Conservation (phyloP, 345 rosid species). For the Noccaea caerulescens region DNA sequence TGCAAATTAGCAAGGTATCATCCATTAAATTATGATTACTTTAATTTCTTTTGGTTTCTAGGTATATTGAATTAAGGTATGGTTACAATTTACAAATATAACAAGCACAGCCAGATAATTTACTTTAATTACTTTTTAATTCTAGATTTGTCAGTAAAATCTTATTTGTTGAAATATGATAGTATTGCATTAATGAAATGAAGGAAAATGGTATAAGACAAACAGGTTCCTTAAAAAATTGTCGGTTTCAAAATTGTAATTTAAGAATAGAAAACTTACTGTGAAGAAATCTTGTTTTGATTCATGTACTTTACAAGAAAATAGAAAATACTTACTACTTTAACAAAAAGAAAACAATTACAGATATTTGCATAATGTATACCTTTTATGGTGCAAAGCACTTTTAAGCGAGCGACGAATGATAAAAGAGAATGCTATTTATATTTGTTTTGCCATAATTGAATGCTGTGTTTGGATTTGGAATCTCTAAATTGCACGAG, state of each 20-base stretch:
- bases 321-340: not conserved
- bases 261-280: not conserved
- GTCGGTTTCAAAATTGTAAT: not conserved
- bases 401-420: conserved; percentile 30
- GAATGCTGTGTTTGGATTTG: conserved; percentile 11
- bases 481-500: conserved; percentile 37
- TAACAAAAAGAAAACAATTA: not conserved
- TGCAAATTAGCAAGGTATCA: conserved; percentile 63
- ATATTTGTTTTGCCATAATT: conserved; percentile 32
- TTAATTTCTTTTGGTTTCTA: not conserved
- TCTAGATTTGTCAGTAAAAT: not conserved
- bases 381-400: conserved; percentile 18
- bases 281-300: conserved; percentile 26
- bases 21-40: not conserved
- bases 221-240: not conserved
- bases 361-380: not conserved
- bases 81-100: not conserved
- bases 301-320: conserved; percentile 14
- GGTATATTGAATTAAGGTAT: not conserved
- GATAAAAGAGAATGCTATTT: conserved; percentile 30
- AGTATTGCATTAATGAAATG: not conserved
- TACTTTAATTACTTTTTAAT: not conserved
- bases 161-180: conserved; percentile 14
- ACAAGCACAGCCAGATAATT: not conserved
- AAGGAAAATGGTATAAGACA: not conserved